Percentiles rank a stretch among this genome's conserved stretches.
Evolutionary conservation across 768 basidiomycete species (phyloP).

Genomic region (Leccinellum luteum): DNA sequence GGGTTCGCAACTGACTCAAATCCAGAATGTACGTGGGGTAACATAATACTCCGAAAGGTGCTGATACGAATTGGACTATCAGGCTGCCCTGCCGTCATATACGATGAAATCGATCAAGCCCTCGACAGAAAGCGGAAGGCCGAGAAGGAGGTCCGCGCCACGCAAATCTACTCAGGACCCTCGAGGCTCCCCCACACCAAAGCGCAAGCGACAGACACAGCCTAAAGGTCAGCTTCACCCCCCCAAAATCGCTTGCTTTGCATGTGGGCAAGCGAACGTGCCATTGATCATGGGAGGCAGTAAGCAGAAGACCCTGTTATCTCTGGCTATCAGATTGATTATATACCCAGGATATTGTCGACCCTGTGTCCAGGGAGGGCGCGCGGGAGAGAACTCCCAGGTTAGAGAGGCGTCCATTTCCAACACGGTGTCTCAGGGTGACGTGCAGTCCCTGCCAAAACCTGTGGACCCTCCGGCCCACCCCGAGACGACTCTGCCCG

Average conservation of each 20-base stretch:
- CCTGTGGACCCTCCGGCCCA: background rate
- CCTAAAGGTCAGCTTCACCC: slow-evolving; percentile 35
- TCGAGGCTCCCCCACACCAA: slow-evolving; percentile 26
- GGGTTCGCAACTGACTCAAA: slow-evolving; percentile 53
- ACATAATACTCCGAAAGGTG: background rate
- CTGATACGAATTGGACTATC: background rate
- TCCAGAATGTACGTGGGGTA: slow-evolving; percentile 51
- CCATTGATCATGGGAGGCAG: slow-evolving; percentile 76
- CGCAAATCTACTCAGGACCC: slow-evolving; percentile 31
- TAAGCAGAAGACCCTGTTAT: slow-evolving; percentile 36
- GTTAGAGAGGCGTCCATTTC: background rate
- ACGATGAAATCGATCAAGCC: slow-evolving; percentile 60
- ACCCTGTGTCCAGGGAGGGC: slow-evolving; percentile 59
- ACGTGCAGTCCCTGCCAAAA: slow-evolving; percentile 5
- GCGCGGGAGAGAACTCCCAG: slow-evolving; percentile 34
- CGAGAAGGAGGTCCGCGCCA: slow-evolving; percentile 35
- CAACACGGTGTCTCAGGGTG: slow-evolving; percentile 1
- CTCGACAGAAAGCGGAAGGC: slow-evolving; percentile 35
- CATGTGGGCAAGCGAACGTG: slow-evolving; percentile 66
- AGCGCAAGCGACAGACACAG: slow-evolving; percentile 42
- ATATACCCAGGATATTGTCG: slow-evolving; percentile 58
- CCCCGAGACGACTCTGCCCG: background rate
- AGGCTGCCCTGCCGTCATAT: slow-evolving; percentile 49
- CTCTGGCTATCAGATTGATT: background rate
- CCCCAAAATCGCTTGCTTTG: slow-evolving; percentile 50